Base-by-base conservation (phyloP, 345 rosid species). In the Gossypium thurberi region DNA sequence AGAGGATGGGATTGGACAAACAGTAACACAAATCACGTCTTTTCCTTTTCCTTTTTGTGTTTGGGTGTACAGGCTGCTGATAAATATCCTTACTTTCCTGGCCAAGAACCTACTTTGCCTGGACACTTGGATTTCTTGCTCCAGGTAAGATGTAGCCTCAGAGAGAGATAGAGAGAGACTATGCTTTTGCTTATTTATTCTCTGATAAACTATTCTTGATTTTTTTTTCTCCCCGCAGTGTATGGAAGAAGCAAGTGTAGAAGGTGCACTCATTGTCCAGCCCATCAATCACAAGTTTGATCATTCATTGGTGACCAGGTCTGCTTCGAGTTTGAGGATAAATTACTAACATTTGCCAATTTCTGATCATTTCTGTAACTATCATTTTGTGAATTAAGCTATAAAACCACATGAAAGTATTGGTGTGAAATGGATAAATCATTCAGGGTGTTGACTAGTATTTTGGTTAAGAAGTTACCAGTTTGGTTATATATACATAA, bases 221-320 rank as follows among this genome's bases (percentile, higher is more conserved):
- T 74, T 15, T 15, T 69, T 14, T 8, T 21, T 75, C 43, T 9
- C 56, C 21, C 52, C 56, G 70, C 83, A 92, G 98, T 82, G 84
- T 79, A 89, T 94, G 98, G 97, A 89, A 83, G 91, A 88, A 81
- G 97, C 95, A 50, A 85, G 86, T 15, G 95, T 94, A 46, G 95
- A 91, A 77, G 97, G 98, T 74, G 97, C 97, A 59, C 93, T 94
- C 60, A 88, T 91, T 70, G 97, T 94, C 70, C 98, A 94, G 81
- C 97, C 98, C 76, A 94, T 90, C 69, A 89, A 90, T 87, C 98
- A 94, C 81, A 90, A 84, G 79, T 90, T 92, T 58, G 98, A 94
- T 78, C 98, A 94, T 79, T 94, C 98, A 76, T 76, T 90, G 59
- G 89, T 89, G 21, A 86, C 97, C 42, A 92, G 98, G 97, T 92